Evolutionary conservation across 1,284 basidiomycete species (phyloP), one percentile per base, ranked within the genome.

Genomic region (Ceratorhiza oryzae-sativae): DNA sequence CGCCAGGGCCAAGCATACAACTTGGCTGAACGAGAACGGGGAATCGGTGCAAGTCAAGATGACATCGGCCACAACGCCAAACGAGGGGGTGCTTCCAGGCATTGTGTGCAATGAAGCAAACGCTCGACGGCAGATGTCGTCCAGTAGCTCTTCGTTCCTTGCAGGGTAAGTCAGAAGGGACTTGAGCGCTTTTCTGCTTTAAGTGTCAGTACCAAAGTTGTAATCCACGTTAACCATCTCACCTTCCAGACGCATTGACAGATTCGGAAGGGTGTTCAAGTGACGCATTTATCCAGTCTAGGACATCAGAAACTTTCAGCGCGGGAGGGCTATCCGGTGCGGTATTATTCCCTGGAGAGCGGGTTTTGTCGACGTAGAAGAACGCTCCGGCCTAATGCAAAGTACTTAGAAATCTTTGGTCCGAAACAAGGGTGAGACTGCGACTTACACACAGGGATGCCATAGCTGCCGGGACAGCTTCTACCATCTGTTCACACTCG

Each of bases 401-500:
- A 27, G 77, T 73, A 27, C 76, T 56, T 15, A 34, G 59, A 8
- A 60, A 73, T 36, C 49, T 41, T 27, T 39, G 23, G n/a, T 20
- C 6, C 18, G 1, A 30, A 59, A 68, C 48, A 42, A 32, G 39
- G 60, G 51, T 6, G 5, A n/a, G n/a, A 48, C n/a, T 25, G n/a
- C 34, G 55, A 71, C 93, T 83, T 76, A 94, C 93, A 79, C 91
- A 93, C 74, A 97, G 85, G 6, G 92, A 88, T n/a, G 93, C 88
- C 82, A 96, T 84, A 3, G 93, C 92, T 56, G 93, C 91, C 15
- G 91, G 87, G 60, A 91, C 92, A 39, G 89, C 93, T 77, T 88
- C 86, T 3, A 93, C 95, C 71, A 93, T 82, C 53, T 82, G 81
- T 30, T 84, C 81, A 36, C 79, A 77, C 71, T 82, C 81, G 27